A percentile compares a stretch with the other conserved stretches of the same genome.
Conservation (phyloP, 352 stramenopile genomes). For the Globisporangium sylvaticum region DNA sequence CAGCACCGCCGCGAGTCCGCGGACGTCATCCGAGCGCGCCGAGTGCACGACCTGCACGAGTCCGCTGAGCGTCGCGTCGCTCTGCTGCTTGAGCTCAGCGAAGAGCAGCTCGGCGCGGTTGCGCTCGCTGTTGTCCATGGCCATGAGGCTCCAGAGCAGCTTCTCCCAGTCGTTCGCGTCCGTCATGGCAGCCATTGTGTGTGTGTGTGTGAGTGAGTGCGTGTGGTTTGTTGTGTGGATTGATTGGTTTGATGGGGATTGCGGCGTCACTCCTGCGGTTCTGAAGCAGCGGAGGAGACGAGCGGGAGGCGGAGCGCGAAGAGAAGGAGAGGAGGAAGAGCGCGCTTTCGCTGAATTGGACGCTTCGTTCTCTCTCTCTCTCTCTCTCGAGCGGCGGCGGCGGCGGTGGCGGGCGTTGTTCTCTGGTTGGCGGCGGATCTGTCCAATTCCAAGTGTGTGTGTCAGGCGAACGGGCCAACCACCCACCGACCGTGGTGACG, state of each 20-base stretch:
- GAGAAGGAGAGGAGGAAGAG: not conserved
- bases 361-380: not conserved
- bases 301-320: not conserved
- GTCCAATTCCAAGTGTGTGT: not conserved
- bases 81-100: slow-evolving; percentile 50
- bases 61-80: slow-evolving; percentile 50
- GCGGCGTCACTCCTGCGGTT: not conserved
- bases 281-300: not conserved
- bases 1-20: slow-evolving; percentile 67
- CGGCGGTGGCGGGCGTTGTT: not conserved
- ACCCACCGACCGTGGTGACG: not conserved
- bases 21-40: slow-evolving; percentile 54
- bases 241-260: not conserved
- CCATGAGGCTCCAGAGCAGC: slow-evolving; percentile 70
- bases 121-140: slow-evolving; percentile 65
- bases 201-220: not conserved
- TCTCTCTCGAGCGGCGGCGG: not conserved
- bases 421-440: not conserved
- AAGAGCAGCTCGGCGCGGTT: slow-evolving; percentile 66
- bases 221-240: not conserved
- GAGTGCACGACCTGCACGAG: slow-evolving; percentile 64
- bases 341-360: not conserved
- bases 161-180: slow-evolving; percentile 46
- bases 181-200: slow-evolving; percentile 22
- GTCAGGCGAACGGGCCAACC: not conserved